Percentiles rank a stretch among this genome's conserved stretches.
Evolutionary conservation across 257 asterid species (phyloP).

Genomic region (Avicennia marina): DNA sequence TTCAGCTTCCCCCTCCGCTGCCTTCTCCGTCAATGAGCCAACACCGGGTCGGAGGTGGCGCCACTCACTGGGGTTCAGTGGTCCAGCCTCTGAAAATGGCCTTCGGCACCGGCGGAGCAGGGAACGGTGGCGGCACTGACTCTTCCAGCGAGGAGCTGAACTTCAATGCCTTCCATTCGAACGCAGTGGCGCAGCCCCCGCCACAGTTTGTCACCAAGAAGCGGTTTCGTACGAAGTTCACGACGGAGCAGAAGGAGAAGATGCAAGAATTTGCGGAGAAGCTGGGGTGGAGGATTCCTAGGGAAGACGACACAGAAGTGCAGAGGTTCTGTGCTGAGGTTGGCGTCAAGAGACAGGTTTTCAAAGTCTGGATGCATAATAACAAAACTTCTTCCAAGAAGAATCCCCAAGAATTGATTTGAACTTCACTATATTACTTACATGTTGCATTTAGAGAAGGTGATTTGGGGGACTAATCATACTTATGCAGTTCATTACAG

Average conservation of each 20-base stretch:
- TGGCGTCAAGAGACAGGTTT: slow-evolving; percentile 87
- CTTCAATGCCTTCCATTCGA: slow-evolving; percentile 42
- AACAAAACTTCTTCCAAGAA: slow-evolving; percentile 48
- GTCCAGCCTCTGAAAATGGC: slow-evolving; percentile 69
- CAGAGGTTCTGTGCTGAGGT: slow-evolving; percentile 82
- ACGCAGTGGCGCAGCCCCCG: slow-evolving; percentile 43
- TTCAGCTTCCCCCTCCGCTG: slow-evolving; percentile 48
- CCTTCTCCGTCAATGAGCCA: slow-evolving; percentile 42
- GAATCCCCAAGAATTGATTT: neutral
- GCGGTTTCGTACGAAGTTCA: slow-evolving; percentile 65
- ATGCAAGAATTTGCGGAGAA: slow-evolving; percentile 89
- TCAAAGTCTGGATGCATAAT: slow-evolving; percentile 96
- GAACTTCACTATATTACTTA: too few species aligned
- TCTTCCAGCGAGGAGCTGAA: slow-evolving; percentile 86
- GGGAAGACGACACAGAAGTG: slow-evolving; percentile 77
- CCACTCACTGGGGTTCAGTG: slow-evolving; percentile 37
- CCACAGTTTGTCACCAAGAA: slow-evolving; percentile 57
- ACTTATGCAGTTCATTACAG: neutral
- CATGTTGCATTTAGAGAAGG: neutral
- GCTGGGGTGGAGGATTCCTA: slow-evolving; percentile 90
- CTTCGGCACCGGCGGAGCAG: slow-evolving; percentile 38
- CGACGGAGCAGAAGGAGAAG: slow-evolving; percentile 81
- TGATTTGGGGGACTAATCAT: neutral
- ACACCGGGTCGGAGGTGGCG: too few species aligned
- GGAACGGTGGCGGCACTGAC: slow-evolving; percentile 57